These are phyloP conservation scores for Bimuria novae-zelandiae DNA, from an alignment of 2,329 filamentous ascomycete genomes.

Conservation along the genomic window DNA sequence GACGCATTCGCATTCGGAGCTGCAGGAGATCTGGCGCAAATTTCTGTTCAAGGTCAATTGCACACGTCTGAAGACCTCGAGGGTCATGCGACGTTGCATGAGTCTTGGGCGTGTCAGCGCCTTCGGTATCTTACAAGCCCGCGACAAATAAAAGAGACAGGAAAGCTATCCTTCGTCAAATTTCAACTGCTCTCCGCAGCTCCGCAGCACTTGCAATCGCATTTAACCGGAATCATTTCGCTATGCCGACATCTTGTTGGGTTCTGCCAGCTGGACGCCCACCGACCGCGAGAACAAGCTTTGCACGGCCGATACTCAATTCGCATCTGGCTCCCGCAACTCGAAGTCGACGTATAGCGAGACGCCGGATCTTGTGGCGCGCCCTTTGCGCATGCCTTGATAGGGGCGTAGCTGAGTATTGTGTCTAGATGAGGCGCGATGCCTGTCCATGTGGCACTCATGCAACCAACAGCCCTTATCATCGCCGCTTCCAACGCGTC, in stretches of 20 bases:
- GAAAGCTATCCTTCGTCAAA: no score
- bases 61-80: not conserved
- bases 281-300: no score
- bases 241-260: no score
- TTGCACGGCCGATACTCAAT: no score
- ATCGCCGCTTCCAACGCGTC: slow-evolving; percentile 15
- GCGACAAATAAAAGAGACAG: not conserved
- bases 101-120: not conserved
- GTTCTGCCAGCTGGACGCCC: no score
- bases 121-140: not conserved
- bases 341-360: no score
- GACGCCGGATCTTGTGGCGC: not conserved
- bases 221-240: no score
- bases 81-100: not conserved
- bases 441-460: slow-evolving; percentile 10
- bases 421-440: slow-evolving; percentile 5
- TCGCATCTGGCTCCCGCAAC: no score
- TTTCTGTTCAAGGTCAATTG: not conserved
- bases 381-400: not conserved
- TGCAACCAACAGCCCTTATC: slow-evolving; percentile 24
- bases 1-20: no score
- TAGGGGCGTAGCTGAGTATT: not conserved
- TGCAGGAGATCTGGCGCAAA: no score
- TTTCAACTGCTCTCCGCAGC: no score
- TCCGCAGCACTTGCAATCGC: no score